A percentile compares a stretch with the other conserved stretches of the same genome.
phyloP scores from a whole-genome alignment of 768 basidiomycete species.

The Hygrophorus pudorinus region DNA sequence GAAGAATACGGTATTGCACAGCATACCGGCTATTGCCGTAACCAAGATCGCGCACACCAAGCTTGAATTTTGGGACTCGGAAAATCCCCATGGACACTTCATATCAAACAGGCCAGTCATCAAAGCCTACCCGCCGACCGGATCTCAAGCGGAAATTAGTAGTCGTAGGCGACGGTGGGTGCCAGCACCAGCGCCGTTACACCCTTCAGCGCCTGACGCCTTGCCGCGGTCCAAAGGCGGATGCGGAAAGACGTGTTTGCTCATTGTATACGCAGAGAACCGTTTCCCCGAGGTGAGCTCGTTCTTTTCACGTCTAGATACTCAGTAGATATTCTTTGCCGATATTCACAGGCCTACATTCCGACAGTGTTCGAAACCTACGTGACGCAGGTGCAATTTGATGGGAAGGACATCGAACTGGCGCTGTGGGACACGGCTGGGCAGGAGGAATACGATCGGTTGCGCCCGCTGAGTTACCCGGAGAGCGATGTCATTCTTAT shows the following conservation, averaged over 20 bases:
- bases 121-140: slow-evolving; percentile 37
- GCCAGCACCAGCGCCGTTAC: background rate
- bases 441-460: too few species aligned
- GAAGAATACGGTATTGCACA: too few species aligned
- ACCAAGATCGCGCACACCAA: too few species aligned
- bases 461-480: slow-evolving; percentile 76
- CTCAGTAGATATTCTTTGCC: slow-evolving; percentile 11
- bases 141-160: slow-evolving; percentile 82
- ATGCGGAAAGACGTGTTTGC: slow-evolving; percentile 89
- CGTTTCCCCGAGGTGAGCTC: slow-evolving; percentile 81
- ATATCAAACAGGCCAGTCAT: too few species aligned
- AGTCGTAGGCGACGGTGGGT: slow-evolving; percentile 34
- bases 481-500: slow-evolving; percentile 89
- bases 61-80: too few species aligned
- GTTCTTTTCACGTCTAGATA: slow-evolving; percentile 6
- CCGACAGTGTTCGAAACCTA: slow-evolving; percentile 95
- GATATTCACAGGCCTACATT: slow-evolving; percentile 62
- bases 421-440: slow-evolving; percentile 99
- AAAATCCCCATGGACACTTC: too few species aligned
- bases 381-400: slow-evolving; percentile 77
- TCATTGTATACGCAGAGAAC: slow-evolving; percentile 95
- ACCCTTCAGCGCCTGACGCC: slow-evolving; percentile 12
- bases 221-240: slow-evolving; percentile 38
- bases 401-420: slow-evolving; percentile 84
- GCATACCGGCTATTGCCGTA: too few species aligned